Percentiles rank a stretch among this genome's conserved stretches.
phyloP scores from a whole-genome alignment of 2,329 filamentous ascomycete species.

The Emmonsiellopsis sp. region DNA sequence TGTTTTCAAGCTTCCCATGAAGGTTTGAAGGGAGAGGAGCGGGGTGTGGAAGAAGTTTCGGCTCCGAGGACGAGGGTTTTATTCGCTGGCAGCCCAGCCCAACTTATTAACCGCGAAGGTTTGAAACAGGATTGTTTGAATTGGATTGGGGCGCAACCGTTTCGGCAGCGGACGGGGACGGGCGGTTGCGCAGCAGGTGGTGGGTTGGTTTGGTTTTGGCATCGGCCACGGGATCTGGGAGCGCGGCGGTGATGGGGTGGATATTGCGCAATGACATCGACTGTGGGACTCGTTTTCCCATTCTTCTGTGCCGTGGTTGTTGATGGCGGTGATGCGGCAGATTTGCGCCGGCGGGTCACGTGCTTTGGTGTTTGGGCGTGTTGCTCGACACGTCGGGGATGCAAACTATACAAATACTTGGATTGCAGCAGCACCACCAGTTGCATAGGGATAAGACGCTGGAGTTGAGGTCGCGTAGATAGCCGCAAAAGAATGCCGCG shows the following conservation, averaged over 20 bases:
- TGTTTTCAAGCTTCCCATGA: no score
- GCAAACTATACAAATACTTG: neutral
- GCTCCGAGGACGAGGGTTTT: no score
- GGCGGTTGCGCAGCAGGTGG: neutral
- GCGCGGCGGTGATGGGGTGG: neutral
- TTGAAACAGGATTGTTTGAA: slow-evolving; percentile 2
- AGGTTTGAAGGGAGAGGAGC: no score
- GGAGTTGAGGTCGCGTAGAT: neutral
- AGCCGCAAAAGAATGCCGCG: neutral
- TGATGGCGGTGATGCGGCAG: neutral
- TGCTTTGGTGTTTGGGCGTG: slow-evolving; percentile 23
- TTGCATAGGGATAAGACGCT: neutral
- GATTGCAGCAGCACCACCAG: neutral
- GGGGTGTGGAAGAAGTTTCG: no score
- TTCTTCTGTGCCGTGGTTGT: neutral
- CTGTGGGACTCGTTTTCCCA: neutral
- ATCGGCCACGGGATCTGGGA: neutral
- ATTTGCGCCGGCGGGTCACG: slow-evolving; percentile 16
- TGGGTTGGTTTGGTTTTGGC: neutral
- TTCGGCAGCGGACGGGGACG: slow-evolving; percentile 4
- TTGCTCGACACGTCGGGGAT: slow-evolving; percentile 8
- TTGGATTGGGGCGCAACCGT: neutral
- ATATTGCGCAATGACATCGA: neutral
- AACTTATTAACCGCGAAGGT: neutral
- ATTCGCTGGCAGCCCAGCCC: no score